Evolutionary conservation across 2,329 filamentous ascomycete genomes (phyloP).

Genomic region (Aureobasidium sp.): DNA sequence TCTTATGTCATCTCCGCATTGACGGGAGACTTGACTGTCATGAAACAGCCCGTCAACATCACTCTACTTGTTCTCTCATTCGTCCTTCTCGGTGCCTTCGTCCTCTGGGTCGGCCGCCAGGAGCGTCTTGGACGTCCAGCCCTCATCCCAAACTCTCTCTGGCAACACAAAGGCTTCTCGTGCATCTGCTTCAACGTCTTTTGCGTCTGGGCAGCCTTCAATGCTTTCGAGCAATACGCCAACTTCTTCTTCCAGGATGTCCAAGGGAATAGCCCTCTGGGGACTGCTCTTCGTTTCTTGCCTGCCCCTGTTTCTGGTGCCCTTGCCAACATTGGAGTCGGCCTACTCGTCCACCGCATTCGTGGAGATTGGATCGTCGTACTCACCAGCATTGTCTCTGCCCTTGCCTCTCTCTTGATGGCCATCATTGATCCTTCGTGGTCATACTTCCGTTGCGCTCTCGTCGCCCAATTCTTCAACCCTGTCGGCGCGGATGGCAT

Average conservation of each 20-base stretch:
- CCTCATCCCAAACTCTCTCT: constrained; percentile 56
- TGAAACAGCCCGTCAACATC: constrained; percentile 21
- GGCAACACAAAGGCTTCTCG: constrained; percentile 52
- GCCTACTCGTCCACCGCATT: constrained; percentile 40
- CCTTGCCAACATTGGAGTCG: constrained; percentile 39
- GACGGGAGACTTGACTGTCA: constrained; percentile 21
- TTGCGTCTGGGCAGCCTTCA: constrained; percentile 33
- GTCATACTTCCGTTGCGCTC: constrained; percentile 43
- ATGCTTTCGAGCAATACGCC: constrained; percentile 32
- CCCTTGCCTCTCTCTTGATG: constrained; percentile 39
- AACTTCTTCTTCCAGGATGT: constrained; percentile 41
- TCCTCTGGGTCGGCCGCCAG: constrained; percentile 48
- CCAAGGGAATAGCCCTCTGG: constrained; percentile 29
- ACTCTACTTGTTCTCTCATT: constrained; percentile 40
- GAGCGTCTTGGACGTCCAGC: constrained; percentile 43
- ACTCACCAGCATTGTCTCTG: constrained; percentile 34
- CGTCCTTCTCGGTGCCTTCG: constrained; percentile 42
- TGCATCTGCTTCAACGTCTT: constrained; percentile 45
- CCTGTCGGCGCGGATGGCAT: constrained; percentile 39
- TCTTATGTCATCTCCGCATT: constrained; percentile 40
- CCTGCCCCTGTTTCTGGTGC: constrained; percentile 36
- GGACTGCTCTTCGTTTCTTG: constrained; percentile 38
- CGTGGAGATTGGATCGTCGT: constrained; percentile 32
- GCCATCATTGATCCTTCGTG: constrained; percentile 38
- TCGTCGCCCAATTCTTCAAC: constrained; percentile 38